Evolutionary conservation across 129 eudicot genomes (phyloP).

Genomic region (Rutidosis leptorrhynchoides): DNA sequence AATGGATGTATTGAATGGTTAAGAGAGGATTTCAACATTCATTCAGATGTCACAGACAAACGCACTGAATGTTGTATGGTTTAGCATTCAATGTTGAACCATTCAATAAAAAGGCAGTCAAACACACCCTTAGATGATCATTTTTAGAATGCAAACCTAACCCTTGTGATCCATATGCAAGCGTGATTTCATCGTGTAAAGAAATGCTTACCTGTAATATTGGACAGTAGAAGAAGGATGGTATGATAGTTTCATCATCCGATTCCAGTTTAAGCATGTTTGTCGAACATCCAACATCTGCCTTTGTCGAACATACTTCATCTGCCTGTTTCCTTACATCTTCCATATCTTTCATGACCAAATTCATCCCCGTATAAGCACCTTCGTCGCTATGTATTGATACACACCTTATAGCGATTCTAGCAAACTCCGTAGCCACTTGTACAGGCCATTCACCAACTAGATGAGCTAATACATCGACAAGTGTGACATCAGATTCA

Average conservation of each 20-base stretch:
- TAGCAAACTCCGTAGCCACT: slow-evolving; percentile 54
- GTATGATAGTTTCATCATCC: slow-evolving; percentile 39
- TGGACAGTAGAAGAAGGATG: slow-evolving; percentile 71
- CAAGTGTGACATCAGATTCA: slow-evolving; percentile 31
- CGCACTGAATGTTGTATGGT: too few species aligned
- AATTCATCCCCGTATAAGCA: slow-evolving; percentile 24
- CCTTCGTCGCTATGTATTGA: slow-evolving; percentile 21
- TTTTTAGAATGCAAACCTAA: neutral
- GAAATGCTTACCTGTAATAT: slow-evolving; percentile 53
- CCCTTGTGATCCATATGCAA: neutral
- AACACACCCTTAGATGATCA: neutral
- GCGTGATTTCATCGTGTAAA: neutral
- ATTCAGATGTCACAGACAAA: too few species aligned
- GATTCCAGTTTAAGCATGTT: slow-evolving; percentile 20
- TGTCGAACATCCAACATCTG: slow-evolving; percentile 32
- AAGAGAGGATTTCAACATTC: too few species aligned
- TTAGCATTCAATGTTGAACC: too few species aligned
- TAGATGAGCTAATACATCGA: slow-evolving; percentile 41
- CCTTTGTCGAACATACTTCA: slow-evolving; percentile 27
- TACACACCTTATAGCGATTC: slow-evolving; percentile 49
- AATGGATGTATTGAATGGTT: too few species aligned
- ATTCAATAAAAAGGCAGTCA: too few species aligned
- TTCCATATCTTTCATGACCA: slow-evolving; percentile 46
- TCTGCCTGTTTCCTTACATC: slow-evolving; percentile 51
- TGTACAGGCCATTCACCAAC: slow-evolving; percentile 73